phyloP scores from a whole-genome alignment of 202 grass and related monocot genomes.

The Carex sylvatica region DNA sequence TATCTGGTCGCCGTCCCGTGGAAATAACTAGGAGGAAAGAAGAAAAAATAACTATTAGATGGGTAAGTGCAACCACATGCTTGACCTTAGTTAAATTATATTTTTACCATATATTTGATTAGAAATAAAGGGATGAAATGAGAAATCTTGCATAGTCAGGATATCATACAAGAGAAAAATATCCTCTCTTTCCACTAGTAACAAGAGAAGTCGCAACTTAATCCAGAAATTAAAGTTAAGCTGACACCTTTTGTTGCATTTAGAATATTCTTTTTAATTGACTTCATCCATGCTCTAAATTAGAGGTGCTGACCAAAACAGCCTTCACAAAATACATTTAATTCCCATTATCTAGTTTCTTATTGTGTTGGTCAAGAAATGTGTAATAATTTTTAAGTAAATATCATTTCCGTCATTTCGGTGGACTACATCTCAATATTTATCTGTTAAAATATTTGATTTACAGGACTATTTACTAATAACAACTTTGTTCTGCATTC shows the following conservation, averaged over 20 bases:
- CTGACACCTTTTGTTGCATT: background rate
- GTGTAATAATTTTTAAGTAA: background rate
- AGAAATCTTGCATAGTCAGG: background rate
- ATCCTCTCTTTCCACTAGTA: background rate
- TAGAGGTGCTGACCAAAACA: background rate
- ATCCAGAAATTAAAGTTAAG: background rate
- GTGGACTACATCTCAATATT: background rate
- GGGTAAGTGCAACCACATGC: slow-evolving; percentile 29
- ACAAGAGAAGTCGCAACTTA: background rate
- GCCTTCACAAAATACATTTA: background rate
- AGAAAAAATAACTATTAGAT: slow-evolving; percentile 45
- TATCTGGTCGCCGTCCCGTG: slow-evolving; percentile 34
- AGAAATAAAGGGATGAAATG: background rate
- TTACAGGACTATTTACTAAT: background rate
- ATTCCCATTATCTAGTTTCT: background rate
- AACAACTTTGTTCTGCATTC: background rate
- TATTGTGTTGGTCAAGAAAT: background rate
- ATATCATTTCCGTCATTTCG: background rate
- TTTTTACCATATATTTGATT: background rate
- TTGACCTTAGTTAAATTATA: background rate
- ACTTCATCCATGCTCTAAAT: background rate
- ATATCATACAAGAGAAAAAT: background rate
- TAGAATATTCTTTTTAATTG: background rate
- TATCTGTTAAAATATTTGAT: background rate
- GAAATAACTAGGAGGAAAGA: slow-evolving; percentile 25